Conservation (phyloP, 192 early-diverging fungal genomes). For the Helicostylum pulchrum region DNA sequence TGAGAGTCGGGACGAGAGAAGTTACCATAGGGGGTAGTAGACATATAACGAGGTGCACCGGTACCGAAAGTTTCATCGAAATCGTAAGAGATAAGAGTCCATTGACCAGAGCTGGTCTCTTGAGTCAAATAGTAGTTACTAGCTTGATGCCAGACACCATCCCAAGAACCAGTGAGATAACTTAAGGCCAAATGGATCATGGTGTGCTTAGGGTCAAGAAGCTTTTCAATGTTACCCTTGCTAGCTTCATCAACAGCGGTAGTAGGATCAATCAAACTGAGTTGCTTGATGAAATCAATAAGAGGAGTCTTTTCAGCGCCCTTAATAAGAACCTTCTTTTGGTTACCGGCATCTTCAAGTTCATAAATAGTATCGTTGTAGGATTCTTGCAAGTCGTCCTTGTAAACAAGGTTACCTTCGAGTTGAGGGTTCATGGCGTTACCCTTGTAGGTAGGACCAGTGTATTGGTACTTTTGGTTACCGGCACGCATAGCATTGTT, state of each 20-base stretch:
- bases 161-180: slow-evolving; percentile 38
- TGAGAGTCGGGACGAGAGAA: slow-evolving; percentile 24
- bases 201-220: slow-evolving; percentile 21
- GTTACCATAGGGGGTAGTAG: slow-evolving; percentile 30
- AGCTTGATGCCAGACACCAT: slow-evolving; percentile 39
- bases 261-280: slow-evolving; percentile 15
- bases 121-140: slow-evolving; percentile 44
- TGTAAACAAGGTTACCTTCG: slow-evolving; percentile 24
- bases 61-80: slow-evolving; percentile 46
- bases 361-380: slow-evolving; percentile 20
- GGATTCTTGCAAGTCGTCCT: background rate
- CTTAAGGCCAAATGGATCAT: slow-evolving; percentile 39
- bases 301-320: slow-evolving; percentile 10
- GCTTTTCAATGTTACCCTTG: slow-evolving; percentile 9
- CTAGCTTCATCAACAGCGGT: slow-evolving; percentile 1
- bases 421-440: slow-evolving; percentile 20
- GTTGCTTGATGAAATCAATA: slow-evolving; percentile 13
- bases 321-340: background rate
- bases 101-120: slow-evolving; percentile 32
- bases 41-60: slow-evolving; percentile 27
- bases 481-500: slow-evolving; percentile 12
- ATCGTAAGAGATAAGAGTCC: slow-evolving; percentile 40
- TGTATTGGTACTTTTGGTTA: slow-evolving; percentile 2
- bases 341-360: slow-evolving; percentile 15
- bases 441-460: slow-evolving; percentile 25